These are phyloP conservation scores for Discostella stelligeroides DNA, from an alignment of 108 stramenopile genomes.

Conservation along the genomic window DNA sequence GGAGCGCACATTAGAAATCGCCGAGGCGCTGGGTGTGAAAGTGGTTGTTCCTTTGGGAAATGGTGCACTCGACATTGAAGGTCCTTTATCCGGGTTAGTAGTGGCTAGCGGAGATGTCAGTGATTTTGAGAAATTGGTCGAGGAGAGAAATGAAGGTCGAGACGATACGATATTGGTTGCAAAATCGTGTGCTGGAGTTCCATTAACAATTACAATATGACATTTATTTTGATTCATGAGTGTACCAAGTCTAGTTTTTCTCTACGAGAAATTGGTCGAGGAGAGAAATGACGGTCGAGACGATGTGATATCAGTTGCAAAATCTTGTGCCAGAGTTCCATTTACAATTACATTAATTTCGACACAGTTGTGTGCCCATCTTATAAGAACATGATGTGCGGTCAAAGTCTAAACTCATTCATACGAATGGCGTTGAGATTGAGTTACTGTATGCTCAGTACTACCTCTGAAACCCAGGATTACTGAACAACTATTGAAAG, in stretches of 20 bases:
- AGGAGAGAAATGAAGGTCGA: slow-evolving; percentile 14
- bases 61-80: slow-evolving; percentile 46
- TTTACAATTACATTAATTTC: neutral
- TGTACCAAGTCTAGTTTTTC: no score
- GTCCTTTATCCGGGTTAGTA: slow-evolving; percentile 44
- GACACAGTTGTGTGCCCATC: no score
- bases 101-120: slow-evolving; percentile 23
- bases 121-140: slow-evolving; percentile 39
- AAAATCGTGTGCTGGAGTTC: neutral
- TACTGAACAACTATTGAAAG: no score
- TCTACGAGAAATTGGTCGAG: slow-evolving; percentile 31
- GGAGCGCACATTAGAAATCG: slow-evolving; percentile 40
- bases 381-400: no score
- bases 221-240: no score
- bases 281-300: slow-evolving; percentile 11
- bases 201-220: neutral
- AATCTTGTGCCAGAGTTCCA: neutral
- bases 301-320: slow-evolving; percentile 3
- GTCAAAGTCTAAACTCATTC: no score
- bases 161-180: slow-evolving; percentile 2
- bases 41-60: slow-evolving; percentile 45
- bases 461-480: no score
- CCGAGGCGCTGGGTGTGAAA: slow-evolving; percentile 23
- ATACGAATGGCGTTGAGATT: no score
- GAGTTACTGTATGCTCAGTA: no score